phyloP scores from a whole-genome alignment of 2,329 filamentous ascomycete genomes.

The Lachnellula hyalina region DNA sequence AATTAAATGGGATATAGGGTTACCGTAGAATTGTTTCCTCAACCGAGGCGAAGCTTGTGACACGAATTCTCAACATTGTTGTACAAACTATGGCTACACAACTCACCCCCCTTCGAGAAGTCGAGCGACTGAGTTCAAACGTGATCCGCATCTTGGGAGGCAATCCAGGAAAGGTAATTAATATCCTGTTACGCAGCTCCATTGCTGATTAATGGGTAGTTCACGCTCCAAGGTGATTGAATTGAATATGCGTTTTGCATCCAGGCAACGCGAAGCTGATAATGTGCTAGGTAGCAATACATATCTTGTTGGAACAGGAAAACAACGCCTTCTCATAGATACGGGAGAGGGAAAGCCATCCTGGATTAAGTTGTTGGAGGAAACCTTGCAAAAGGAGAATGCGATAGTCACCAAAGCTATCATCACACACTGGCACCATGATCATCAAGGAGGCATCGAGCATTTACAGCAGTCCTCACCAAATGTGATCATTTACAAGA shows the following conservation, averaged over 20 bases:
- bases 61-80: neutral
- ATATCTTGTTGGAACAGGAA: conserved; percentile 78
- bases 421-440: conserved; percentile 88
- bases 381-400: conserved; percentile 61
- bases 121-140: conserved; percentile 70
- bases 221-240: conserved; percentile 54
- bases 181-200: neutral
- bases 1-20: neutral
- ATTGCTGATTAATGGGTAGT: conserved; percentile 35
- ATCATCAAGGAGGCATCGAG: conserved; percentile 73
- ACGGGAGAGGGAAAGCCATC: conserved; percentile 71
- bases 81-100: conserved; percentile 27
- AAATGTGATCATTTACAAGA: conserved; percentile 59
- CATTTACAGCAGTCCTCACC: conserved; percentile 65
- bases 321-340: conserved; percentile 74
- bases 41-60: neutral
- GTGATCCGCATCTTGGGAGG: conserved; percentile 83
- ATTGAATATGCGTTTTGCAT: neutral
- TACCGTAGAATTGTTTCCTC: neutral
- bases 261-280: conserved; percentile 33
- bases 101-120: conserved; percentile 50
- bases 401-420: conserved; percentile 65
- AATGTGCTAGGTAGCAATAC: conserved; percentile 82
- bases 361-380: conserved; percentile 65
- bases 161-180: conserved; percentile 74